Percentiles rank a stretch among this genome's conserved stretches.
Evolutionary conservation across 768 basidiomycete genomes (phyloP).

Genomic region (Mycena latifolia): DNA sequence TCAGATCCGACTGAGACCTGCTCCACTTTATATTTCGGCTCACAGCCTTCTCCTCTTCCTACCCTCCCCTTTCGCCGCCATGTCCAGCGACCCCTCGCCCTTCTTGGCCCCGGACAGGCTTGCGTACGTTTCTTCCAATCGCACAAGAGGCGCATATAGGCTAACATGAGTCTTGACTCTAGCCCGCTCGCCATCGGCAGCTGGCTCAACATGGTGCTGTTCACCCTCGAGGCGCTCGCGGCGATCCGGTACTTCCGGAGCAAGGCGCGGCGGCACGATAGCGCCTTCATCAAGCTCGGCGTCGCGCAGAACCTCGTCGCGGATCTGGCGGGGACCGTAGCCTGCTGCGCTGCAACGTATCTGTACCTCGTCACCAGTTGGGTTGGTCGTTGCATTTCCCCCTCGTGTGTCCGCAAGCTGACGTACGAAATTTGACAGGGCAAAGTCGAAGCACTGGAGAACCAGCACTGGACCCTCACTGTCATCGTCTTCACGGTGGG

Average conservation of each 20-base stretch:
- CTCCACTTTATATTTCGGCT: slow-evolving; percentile 3
- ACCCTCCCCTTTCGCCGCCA: not conserved
- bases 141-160: not conserved
- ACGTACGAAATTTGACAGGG: slow-evolving; percentile 7
- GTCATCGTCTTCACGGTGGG: slow-evolving; percentile 17
- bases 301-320: slow-evolving; percentile 16
- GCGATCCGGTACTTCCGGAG: slow-evolving; percentile 21
- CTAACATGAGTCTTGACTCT: not conserved
- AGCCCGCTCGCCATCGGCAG: slow-evolving; percentile 25
- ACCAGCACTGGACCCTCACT: slow-evolving; percentile 17
- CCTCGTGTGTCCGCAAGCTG: not conserved
- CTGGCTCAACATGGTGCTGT: slow-evolving; percentile 13
- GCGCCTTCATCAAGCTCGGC: slow-evolving; percentile 23
- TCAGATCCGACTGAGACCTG: slow-evolving; percentile 23
- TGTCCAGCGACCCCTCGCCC: not conserved
- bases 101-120: slow-evolving; percentile 23
- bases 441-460: slow-evolving; percentile 6
- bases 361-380: slow-evolving; percentile 12
- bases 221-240: slow-evolving; percentile 15
- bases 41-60: not conserved
- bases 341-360: slow-evolving; percentile 24
- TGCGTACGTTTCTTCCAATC: not conserved
- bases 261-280: slow-evolving; percentile 11
- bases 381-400: slow-evolving; percentile 7
- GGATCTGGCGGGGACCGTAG: slow-evolving; percentile 21